Conservation (phyloP, 106 monocot genomes). For the Apostasia ramifera region DNA sequence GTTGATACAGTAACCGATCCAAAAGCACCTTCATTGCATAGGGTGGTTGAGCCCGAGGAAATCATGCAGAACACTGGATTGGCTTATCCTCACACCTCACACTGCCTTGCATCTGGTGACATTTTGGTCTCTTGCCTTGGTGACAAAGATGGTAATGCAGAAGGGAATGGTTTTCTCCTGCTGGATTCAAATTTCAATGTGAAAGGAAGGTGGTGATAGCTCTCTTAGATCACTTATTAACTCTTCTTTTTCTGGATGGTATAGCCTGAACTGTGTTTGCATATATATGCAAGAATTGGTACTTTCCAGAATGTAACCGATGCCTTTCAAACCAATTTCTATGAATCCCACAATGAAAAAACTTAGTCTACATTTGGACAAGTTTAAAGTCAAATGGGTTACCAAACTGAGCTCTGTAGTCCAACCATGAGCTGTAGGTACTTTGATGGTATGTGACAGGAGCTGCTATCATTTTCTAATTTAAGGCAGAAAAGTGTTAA, state of each 20-base stretch:
- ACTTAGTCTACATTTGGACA: too few relatives aligned
- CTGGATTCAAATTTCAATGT: constrained; percentile 94
- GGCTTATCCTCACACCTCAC: constrained; percentile 89
- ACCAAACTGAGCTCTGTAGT: too few relatives aligned
- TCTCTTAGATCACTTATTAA: background rate
- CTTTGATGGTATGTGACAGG: too few relatives aligned
- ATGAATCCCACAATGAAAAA: too few relatives aligned
- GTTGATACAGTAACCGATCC: constrained; percentile 67
- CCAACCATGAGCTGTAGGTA: too few relatives aligned
- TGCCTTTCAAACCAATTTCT: too few relatives aligned
- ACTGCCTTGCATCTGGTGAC: constrained; percentile 97
- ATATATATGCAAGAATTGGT: too few relatives aligned
- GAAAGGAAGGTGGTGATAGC: constrained; percentile 77
- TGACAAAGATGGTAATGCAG: constrained; percentile 87
- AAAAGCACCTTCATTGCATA: constrained; percentile 80
- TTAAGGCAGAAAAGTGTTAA: too few relatives aligned
- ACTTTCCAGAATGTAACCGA: too few relatives aligned
- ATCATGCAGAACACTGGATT: constrained; percentile 79
- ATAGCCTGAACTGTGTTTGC: background rate
- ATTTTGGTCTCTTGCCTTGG: constrained; percentile 96
- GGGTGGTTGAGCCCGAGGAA: constrained; percentile 71
- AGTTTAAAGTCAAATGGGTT: too few relatives aligned
- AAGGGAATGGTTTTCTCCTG: constrained; percentile 83
- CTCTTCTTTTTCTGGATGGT: background rate
- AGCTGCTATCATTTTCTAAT: too few relatives aligned